Conservation (phyloP, 805 yeast species). For the Metschnikowia chrysomelidarum region DNA sequence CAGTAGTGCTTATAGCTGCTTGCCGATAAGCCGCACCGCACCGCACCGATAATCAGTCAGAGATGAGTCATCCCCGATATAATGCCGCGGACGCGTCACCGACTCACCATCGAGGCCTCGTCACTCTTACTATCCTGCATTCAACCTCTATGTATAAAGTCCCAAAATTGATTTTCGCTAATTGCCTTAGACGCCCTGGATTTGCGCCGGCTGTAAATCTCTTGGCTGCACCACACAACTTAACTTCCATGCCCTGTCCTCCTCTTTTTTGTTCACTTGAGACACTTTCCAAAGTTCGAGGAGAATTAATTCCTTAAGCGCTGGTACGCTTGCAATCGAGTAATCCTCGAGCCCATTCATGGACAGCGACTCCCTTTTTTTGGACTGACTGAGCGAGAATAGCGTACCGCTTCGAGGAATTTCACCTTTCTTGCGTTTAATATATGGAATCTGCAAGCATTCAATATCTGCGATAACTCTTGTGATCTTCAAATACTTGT, state of each 20-base stretch:
- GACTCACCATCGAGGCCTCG: background rate
- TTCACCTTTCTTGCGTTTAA: conserved; percentile 19
- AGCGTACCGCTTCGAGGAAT: conserved; percentile 24
- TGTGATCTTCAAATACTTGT: conserved; percentile 67
- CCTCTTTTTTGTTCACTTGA: conserved; percentile 56
- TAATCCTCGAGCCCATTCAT: conserved; percentile 31
- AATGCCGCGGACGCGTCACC: conserved; percentile 6
- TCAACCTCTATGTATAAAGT: background rate
- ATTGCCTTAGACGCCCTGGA: background rate
- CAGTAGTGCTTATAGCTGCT: conserved; percentile 14
- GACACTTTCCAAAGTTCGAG: conserved; percentile 70
- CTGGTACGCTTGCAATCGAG: conserved; percentile 39
- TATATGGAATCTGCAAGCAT: conserved; percentile 62
- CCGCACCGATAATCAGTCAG: conserved; percentile 6
- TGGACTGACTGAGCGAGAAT: conserved; percentile 18
- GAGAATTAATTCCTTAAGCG: conserved; percentile 57
- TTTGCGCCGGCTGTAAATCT: conserved; percentile 23
- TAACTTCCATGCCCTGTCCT: conserved; percentile 70
- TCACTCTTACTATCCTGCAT: background rate
- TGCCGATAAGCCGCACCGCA: conserved; percentile 16
- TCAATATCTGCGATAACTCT: conserved; percentile 65
- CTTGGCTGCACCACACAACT: conserved; percentile 62
- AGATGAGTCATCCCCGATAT: conserved; percentile 8
- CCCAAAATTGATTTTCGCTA: too few relatives aligned
- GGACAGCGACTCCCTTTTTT: conserved; percentile 6